Percentiles rank a stretch among this genome's conserved stretches.
These are phyloP conservation scores for Plasmodium yoelii DNA, from an alignment of 169 alveolate genomes.

Conservation along the genomic window DNA sequence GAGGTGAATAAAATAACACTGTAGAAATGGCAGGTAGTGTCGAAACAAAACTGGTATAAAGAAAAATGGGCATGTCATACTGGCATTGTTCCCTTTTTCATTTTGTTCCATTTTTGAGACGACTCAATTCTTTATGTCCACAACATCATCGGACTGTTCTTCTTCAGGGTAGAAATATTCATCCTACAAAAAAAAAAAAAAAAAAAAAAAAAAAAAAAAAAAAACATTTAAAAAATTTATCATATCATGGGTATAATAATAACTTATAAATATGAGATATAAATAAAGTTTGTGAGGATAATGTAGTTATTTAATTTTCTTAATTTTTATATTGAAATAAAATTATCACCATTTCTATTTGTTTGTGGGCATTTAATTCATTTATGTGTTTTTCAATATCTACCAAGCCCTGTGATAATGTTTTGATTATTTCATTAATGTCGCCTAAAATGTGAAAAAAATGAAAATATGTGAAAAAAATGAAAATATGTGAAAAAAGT, in stretches of 20 bases:
- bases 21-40: too few species aligned
- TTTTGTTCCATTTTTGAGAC: neutral
- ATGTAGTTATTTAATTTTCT: neutral
- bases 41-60: too few species aligned
- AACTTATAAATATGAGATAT: neutral
- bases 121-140: constrained; percentile 24
- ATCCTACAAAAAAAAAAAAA: constrained; percentile 43
- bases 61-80: neutral
- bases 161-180: constrained; percentile 74
- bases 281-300: neutral
- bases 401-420: constrained; percentile 36
- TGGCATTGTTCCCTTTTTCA: neutral
- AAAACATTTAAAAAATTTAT: neutral
- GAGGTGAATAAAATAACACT: too few species aligned
- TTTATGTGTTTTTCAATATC: constrained; percentile 65
- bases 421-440: constrained; percentile 63
- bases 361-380: constrained; percentile 71
- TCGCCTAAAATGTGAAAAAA: too few species aligned
- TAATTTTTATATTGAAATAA: neutral
- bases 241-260: neutral
- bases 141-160: constrained; percentile 47
- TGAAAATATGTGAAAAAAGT: too few species aligned
- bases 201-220: constrained; percentile 11
- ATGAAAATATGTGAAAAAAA: too few species aligned
- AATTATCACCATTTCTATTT: constrained; percentile 48